Conservation (phyloP, 306 rosid genomes). For the Prunus mira region DNA sequence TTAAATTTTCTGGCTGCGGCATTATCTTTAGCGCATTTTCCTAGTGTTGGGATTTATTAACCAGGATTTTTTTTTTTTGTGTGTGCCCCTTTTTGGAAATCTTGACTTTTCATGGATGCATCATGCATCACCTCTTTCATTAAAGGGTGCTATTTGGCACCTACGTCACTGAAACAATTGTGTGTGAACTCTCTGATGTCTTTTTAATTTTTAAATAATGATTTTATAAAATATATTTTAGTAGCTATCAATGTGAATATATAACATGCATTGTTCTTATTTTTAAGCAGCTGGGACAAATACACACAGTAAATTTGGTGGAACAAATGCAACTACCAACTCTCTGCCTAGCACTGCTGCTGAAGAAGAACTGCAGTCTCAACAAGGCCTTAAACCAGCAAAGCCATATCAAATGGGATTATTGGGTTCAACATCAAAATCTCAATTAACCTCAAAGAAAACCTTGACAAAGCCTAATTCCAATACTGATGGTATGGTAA, state of each 20-base stretch:
- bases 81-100: not conserved
- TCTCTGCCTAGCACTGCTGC: slow-evolving; percentile 13
- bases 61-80: not conserved
- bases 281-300: slow-evolving; percentile 33
- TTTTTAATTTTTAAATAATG: not conserved
- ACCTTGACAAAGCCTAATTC: slow-evolving; percentile 35
- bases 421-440: slow-evolving; percentile 35
- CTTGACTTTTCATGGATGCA: not conserved
- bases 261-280: not conserved
- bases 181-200: not conserved
- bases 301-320: not conserved
- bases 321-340: slow-evolving; percentile 17
- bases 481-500: slow-evolving; percentile 34
- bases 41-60: not conserved
- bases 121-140: not conserved
- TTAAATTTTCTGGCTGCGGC: slow-evolving; percentile 6
- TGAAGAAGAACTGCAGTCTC: slow-evolving; percentile 45
- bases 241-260: not conserved
- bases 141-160: not conserved
- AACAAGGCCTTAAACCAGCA: slow-evolving; percentile 25
- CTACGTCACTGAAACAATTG: not conserved
- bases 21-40: not conserved
- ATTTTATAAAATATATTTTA: too few relatives aligned
- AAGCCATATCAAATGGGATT: slow-evolving; percentile 28
- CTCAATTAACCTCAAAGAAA: slow-evolving; percentile 39